These are phyloP conservation scores for Dactylorhiza incarnata DNA, from an alignment of 106 monocot species.

Conservation along the genomic window DNA sequence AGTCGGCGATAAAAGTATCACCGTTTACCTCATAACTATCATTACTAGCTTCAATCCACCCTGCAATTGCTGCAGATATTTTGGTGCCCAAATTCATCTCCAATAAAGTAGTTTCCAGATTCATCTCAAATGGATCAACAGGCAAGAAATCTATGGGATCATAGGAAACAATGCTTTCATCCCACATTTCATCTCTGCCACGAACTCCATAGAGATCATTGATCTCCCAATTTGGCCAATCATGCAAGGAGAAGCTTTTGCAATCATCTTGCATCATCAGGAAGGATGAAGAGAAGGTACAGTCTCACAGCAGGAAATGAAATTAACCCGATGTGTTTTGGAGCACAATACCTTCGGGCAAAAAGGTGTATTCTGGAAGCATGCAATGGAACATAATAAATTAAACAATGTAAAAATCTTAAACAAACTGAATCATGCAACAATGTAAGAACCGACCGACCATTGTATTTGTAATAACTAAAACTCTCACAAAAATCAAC, in stretches of 20 bases:
- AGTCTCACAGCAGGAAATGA: not conserved
- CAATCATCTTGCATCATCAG: constrained; percentile 6
- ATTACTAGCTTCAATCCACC: constrained; percentile 23
- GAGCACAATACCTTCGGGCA: not conserved
- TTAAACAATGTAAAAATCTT: not conserved
- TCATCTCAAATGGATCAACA: constrained; percentile 65
- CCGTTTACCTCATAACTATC: constrained; percentile 4
- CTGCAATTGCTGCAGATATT: constrained; percentile 29
- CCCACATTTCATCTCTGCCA: constrained; percentile 9
- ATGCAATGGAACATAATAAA: not conserved
- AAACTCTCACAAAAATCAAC: not conserved
- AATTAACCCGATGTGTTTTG: not conserved
- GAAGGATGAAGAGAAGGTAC: not conserved
- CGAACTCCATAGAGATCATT: constrained; percentile 9
- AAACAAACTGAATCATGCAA: not conserved
- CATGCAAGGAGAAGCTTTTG: constrained; percentile 1
- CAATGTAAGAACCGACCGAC: not conserved
- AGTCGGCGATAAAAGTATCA: not conserved
- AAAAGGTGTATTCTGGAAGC: not conserved
- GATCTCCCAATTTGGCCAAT: constrained; percentile 9
- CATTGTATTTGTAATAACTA: not conserved
- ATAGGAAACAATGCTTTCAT: not conserved
- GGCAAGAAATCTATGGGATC: constrained; percentile 41
- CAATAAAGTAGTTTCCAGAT: constrained; percentile 22
- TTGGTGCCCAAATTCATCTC: constrained; percentile 9